Conservation (phyloP, 2,329 filamentous ascomycete genomes). For the Fusarium tupiense region DNA sequence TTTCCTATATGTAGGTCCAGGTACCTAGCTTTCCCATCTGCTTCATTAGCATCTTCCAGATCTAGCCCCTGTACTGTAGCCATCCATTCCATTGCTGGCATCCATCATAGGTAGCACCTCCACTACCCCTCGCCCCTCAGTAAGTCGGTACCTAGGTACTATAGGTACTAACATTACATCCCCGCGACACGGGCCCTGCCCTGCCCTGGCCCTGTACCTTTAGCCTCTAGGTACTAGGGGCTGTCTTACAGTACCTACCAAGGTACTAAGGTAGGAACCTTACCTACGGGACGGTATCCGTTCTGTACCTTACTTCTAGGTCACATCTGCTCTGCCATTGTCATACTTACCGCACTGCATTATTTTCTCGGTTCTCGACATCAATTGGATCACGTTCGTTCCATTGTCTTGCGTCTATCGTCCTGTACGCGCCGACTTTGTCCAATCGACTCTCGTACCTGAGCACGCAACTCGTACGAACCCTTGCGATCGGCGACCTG, state of each 20-base stretch:
- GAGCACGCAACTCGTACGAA: constrained; percentile 21
- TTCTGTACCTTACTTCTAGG: constrained; percentile 4
- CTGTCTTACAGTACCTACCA: not conserved
- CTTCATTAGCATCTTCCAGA: not conserved
- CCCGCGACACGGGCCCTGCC: constrained; percentile 14
- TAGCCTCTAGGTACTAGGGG: not conserved
- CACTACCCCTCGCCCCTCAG: constrained; percentile 5
- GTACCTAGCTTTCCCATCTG: not conserved
- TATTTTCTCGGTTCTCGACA: not conserved
- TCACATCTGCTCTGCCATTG: not conserved
- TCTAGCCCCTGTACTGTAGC: not conserved
- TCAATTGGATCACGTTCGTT: constrained; percentile 22
- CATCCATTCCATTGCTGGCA: not conserved
- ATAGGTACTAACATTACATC: not conserved
- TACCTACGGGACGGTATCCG: constrained; percentile 13
- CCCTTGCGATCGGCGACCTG: constrained; percentile 27
- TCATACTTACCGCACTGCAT: constrained; percentile 3
- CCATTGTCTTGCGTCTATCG: constrained; percentile 1
- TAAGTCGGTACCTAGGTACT: not conserved
- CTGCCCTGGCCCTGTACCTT: constrained; percentile 18
- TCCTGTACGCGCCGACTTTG: constrained; percentile 8
- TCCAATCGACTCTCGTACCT: constrained; percentile 14
- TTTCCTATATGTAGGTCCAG: not conserved
- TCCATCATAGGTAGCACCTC: not conserved
- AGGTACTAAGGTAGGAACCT: not conserved